Evolutionary conservation across 2,329 filamentous ascomycete species (phyloP).

Genomic region (Phialophora tarda): DNA sequence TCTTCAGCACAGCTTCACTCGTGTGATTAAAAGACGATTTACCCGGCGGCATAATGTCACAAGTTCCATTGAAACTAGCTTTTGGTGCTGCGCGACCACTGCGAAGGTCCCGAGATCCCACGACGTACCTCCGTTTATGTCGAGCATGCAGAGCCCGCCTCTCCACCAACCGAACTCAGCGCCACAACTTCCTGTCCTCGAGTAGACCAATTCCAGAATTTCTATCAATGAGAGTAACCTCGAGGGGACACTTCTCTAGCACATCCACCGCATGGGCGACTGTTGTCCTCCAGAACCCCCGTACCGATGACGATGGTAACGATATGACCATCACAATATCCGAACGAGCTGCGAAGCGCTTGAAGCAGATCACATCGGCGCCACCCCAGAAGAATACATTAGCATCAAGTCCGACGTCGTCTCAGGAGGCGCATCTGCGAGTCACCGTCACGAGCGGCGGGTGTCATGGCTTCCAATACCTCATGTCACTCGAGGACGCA

Average conservation of each 20-base stretch:
- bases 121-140: conserved; percentile 35
- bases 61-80: conserved; percentile 37
- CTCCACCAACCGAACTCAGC: conserved; percentile 8
- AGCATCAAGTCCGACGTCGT: conserved; percentile 44
- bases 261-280: conserved; percentile 46
- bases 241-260: conserved; percentile 44
- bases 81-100: conserved; percentile 41
- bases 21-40: not conserved
- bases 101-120: conserved; percentile 27
- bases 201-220: not conserved
- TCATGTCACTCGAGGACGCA: conserved; percentile 77
- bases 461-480: conserved; percentile 97
- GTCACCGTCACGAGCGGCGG: conserved; percentile 92
- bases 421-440: conserved; percentile 74
- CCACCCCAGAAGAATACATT: conserved; percentile 55
- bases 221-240: not conserved
- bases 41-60: conserved; percentile 22
- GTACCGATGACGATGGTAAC: conserved; percentile 81
- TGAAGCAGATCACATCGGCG: conserved; percentile 75
- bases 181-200: not conserved
- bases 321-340: conserved; percentile 84
- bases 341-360: conserved; percentile 77
- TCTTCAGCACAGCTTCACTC: not conserved
- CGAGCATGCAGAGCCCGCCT: conserved; percentile 22
- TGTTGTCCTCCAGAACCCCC: conserved; percentile 67